Conservation (phyloP, 2,329 filamentous ascomycete species). For the Hypoxylon sp. region DNA sequence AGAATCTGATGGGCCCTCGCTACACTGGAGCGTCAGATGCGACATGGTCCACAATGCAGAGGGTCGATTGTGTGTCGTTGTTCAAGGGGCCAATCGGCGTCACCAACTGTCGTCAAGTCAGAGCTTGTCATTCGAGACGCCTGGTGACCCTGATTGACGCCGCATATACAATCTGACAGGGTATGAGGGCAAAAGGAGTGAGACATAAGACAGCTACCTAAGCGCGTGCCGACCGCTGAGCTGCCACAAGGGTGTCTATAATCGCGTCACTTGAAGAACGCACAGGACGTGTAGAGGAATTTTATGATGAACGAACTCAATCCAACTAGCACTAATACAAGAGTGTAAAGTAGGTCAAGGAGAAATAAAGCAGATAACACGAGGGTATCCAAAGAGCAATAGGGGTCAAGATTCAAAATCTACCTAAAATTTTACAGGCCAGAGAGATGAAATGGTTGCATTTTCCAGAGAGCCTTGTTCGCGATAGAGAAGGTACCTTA, state of each 20-base stretch:
- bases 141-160: slow-evolving; percentile 61
- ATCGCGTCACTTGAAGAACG: background rate
- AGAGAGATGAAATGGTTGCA: slow-evolving; percentile 39
- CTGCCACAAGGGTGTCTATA: slow-evolving; percentile 19
- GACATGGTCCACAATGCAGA: slow-evolving; percentile 63
- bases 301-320: background rate
- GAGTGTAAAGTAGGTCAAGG: background rate
- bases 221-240: slow-evolving; percentile 38
- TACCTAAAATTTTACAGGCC: slow-evolving; percentile 15
- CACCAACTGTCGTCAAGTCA: slow-evolving; percentile 49
- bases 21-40: slow-evolving; percentile 63
- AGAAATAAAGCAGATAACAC: slow-evolving; percentile 1
- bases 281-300: background rate
- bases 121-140: slow-evolving; percentile 56
- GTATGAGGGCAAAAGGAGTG: slow-evolving; percentile 34
- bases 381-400: slow-evolving; percentile 22
- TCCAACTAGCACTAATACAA: slow-evolving; percentile 17
- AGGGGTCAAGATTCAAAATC: slow-evolving; percentile 26
- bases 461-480: slow-evolving; percentile 36
- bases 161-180: slow-evolving; percentile 56
- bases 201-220: slow-evolving; percentile 35
- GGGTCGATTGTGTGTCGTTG: slow-evolving; percentile 41
- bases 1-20: slow-evolving; percentile 56
- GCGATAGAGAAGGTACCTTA: slow-evolving; percentile 1
- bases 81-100: slow-evolving; percentile 48